Base-by-base conservation (phyloP, 2,329 filamentous ascomycete species). In the Aspergillus neoniger region DNA sequence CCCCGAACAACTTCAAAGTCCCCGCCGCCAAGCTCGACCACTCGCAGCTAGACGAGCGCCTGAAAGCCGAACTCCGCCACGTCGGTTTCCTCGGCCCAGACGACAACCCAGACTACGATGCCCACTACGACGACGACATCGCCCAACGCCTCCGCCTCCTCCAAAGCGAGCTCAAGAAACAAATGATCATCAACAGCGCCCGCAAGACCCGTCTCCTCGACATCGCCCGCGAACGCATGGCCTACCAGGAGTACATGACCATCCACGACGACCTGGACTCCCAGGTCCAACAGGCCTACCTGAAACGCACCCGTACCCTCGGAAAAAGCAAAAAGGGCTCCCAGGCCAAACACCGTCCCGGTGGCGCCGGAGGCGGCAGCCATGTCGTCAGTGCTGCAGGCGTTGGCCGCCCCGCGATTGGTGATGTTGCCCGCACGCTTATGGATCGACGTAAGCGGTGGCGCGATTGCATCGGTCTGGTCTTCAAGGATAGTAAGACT, bases 201-300 rank as follows among this genome's bases (percentile, higher is more conserved):
- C 90, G 92, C 64, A 98, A 98, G 77, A 84, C 91, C 6, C 87
- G 93, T 2, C 82, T 99, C 10, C 87, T 91, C 1, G 93, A 97
- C 39, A 84, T 97, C 28, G 91, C 95, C 7, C 90, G 92, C 69
- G 93, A 96, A 74, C 88, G 92, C 66, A 94, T 99, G 86, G 95
- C 95, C 0, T 89, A 95, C 78, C 95, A 99, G 73, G 95, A 99
- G 75, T 99, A 96, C 80, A 90, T 89, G 75, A 97, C 92, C 58
- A 99, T 99, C 69, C 89, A 96, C 54, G 95, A 99, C 74, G 95
- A 99, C 74, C 87, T 99, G 21, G 95, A 99, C 80, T 88, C 88
- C 44, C 95, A 98, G 74, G 92, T 98, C 44, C 93, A 98, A 72
- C 89, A 91, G 55, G 94, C 95, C 3, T 99, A 98, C 72, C 87